These are phyloP conservation scores for Ophiostoma sp. DNA, from an alignment of 2,329 filamentous ascomycete genomes.

Conservation along the genomic window DNA sequence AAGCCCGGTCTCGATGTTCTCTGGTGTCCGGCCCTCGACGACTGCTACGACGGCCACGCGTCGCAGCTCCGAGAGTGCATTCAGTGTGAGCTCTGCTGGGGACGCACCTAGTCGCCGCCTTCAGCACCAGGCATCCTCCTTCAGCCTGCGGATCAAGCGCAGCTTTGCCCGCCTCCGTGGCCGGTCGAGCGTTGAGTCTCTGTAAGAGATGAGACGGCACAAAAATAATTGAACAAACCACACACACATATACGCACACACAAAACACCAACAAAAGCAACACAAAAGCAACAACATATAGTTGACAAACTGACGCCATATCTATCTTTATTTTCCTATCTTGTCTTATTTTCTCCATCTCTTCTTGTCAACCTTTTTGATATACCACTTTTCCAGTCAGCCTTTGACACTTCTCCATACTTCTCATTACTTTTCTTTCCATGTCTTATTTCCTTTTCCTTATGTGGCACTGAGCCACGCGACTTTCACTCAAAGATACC, in stretches of 20 bases:
- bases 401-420: neutral
- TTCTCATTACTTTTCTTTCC: neutral
- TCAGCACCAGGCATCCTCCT: slow-evolving; percentile 9
- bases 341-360: neutral
- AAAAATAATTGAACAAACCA: neutral
- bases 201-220: neutral
- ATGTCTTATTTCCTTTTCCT: slow-evolving; percentile 1
- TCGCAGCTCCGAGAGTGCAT: slow-evolving; percentile 18
- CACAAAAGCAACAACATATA: neutral
- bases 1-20: neutral
- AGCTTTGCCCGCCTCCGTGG: slow-evolving; percentile 23
- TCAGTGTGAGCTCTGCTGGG: neutral
- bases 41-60: neutral
- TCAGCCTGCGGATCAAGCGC: slow-evolving; percentile 24
- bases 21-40: neutral
- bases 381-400: neutral
- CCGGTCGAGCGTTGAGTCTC: slow-evolving; percentile 12
- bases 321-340: neutral
- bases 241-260: too few relatives aligned
- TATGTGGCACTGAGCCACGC: neutral
- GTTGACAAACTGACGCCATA: neutral
- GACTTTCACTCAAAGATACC: neutral
- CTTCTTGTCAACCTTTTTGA: neutral
- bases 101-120: slow-evolving; percentile 1
- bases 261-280: neutral